Evolutionary conservation across 352 stramenopile genomes (phyloP).

Genomic region (Lagenidium sp.): DNA sequence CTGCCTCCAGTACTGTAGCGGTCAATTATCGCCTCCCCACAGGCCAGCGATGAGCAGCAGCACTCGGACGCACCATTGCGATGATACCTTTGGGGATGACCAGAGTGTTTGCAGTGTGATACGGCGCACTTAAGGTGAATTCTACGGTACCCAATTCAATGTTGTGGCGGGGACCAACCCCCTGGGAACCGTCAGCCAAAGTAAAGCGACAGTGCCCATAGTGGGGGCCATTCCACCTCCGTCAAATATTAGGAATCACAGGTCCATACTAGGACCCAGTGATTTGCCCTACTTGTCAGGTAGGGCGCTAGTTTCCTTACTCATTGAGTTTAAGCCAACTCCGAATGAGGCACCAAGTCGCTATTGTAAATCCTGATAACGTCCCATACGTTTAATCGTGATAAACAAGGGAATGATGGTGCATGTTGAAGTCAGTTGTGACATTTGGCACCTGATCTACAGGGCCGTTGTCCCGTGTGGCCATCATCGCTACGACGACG

Average conservation of each 20-base stretch:
- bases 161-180: constrained; percentile 15
- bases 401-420: neutral
- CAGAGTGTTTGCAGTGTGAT: too few species aligned
- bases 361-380: neutral
- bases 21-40: too few species aligned
- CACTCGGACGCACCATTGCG: too few species aligned
- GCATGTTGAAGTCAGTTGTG: too few species aligned
- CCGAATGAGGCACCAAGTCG: neutral
- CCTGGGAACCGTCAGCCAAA: constrained; percentile 16
- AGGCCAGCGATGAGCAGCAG: too few species aligned
- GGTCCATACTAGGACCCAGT: constrained; percentile 31
- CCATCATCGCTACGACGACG: too few species aligned
- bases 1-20: too few species aligned
- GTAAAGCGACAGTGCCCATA: constrained; percentile 17
- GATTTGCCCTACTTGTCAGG: constrained; percentile 74
- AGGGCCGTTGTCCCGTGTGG: too few species aligned
- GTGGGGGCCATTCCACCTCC: constrained; percentile 66
- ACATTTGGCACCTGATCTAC: too few species aligned
- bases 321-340: constrained; percentile 89
- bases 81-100: too few species aligned
- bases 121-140: neutral
- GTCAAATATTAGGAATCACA: constrained; percentile 60
- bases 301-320: constrained; percentile 88
- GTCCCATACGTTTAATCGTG: constrained; percentile 9
- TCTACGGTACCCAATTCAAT: neutral